These are phyloP conservation scores for Colletotrichum noveboracense DNA, from an alignment of 2,329 filamentous ascomycete genomes.

Conservation along the genomic window DNA sequence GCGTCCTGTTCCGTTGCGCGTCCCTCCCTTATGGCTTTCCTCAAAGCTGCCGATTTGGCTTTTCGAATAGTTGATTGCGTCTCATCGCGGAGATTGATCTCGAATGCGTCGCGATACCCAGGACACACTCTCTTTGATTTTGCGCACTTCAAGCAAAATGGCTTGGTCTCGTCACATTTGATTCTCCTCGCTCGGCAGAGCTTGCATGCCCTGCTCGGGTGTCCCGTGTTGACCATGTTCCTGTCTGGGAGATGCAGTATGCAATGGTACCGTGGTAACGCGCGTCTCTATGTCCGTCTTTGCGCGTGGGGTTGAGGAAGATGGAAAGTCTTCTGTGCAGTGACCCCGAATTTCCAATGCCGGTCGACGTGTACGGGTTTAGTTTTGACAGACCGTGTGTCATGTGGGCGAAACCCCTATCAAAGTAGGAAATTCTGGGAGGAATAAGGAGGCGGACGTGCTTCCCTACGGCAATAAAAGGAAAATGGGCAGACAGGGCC, in stretches of 20 bases:
- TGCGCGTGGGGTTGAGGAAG: background rate
- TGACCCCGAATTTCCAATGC: background rate
- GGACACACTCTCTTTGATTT: conserved; percentile 26
- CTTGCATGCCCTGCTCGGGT: conserved; percentile 23
- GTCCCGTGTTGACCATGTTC: conserved; percentile 22
- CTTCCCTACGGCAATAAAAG: conserved; percentile 3
- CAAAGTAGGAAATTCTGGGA: conserved; percentile 1
- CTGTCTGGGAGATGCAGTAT: background rate
- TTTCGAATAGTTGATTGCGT: conserved; percentile 24
- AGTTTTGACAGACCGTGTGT: background rate
- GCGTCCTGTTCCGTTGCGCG: conserved; percentile 7
- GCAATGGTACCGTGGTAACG: background rate
- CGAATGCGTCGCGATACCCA: conserved; percentile 22
- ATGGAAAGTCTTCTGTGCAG: background rate
- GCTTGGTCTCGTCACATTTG: conserved; percentile 39
- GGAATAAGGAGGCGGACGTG: background rate
- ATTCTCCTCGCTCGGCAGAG: conserved; percentile 39
- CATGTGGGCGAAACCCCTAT: conserved; percentile 8
- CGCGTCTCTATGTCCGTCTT: background rate
- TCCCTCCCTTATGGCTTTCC: conserved; percentile 19
- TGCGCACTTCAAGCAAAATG: conserved; percentile 37
- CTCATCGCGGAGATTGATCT: conserved; percentile 24
- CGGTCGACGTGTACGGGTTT: background rate
- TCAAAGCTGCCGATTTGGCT: conserved; percentile 21
- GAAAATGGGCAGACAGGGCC: background rate